phyloP scores from a whole-genome alignment of 306 rosid genomes.

The Malus asiatica region DNA sequence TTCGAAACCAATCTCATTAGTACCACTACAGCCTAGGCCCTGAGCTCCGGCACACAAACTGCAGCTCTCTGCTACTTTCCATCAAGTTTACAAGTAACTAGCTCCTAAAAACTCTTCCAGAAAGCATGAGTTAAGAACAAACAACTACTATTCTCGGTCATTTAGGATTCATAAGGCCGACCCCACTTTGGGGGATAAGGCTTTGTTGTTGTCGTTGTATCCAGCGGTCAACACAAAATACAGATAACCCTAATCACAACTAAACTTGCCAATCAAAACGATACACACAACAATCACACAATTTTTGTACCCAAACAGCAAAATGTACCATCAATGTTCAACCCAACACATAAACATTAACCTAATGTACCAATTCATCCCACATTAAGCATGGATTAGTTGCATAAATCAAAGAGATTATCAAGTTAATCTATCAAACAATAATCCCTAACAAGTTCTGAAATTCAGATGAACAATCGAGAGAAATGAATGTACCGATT shows the following conservation, averaged over 20 bases:
- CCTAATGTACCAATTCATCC: neutral
- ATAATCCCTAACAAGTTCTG: neutral
- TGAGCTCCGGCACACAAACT: neutral
- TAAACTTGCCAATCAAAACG: neutral
- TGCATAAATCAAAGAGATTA: neutral
- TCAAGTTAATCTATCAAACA: neutral
- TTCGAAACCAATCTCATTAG: neutral
- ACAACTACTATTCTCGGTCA: neutral
- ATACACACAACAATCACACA: neutral
- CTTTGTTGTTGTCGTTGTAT: too few species aligned
- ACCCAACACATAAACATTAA: neutral
- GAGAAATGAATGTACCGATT: constrained; percentile 46
- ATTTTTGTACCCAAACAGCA: neutral
- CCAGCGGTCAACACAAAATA: too few species aligned
- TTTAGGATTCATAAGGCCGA: neutral
- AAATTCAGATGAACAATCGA: neutral
- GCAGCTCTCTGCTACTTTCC: neutral
- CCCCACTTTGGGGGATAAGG: too few species aligned
- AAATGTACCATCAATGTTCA: neutral
- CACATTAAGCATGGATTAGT: neutral
- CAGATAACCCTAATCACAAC: too few species aligned
- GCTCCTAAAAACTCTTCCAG: neutral
- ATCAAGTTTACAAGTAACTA: neutral
- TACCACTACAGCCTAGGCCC: neutral
- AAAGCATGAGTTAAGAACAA: too few species aligned